Evolutionary conservation across 192 early-diverging fungal species (phyloP).

Genomic region (Coemansia sp.): DNA sequence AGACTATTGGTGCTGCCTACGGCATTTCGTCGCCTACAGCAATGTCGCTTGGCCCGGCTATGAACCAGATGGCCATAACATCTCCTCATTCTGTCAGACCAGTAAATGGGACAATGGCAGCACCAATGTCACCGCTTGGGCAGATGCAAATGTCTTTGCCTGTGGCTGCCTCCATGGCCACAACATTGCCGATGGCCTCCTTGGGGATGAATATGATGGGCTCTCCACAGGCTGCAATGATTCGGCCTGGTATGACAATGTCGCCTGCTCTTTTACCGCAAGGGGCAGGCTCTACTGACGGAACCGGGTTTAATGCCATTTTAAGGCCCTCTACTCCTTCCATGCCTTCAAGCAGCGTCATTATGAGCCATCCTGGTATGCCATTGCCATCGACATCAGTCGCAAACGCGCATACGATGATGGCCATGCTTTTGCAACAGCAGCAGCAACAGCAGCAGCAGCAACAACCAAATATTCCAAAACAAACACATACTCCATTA

Average conservation of each 20-base stretch:
- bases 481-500: slow-evolving; percentile 30
- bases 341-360: slow-evolving; percentile 4
- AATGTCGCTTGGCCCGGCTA: slow-evolving; percentile 16
- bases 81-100: slow-evolving; percentile 19
- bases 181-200: slow-evolving; percentile 9
- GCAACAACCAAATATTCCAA: slow-evolving; percentile 32
- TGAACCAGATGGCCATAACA: slow-evolving; percentile 18
- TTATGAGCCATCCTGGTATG: slow-evolving; percentile 9
- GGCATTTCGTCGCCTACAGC: not conserved
- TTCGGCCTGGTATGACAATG: slow-evolving; percentile 14
- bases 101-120: slow-evolving; percentile 12
- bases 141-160: slow-evolving; percentile 9
- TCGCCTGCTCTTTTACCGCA: slow-evolving; percentile 15
- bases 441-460: slow-evolving; percentile 35
- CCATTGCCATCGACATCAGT: slow-evolving; percentile 26
- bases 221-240: slow-evolving; percentile 19
- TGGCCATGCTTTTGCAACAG: slow-evolving; percentile 48
- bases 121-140: slow-evolving; percentile 27
- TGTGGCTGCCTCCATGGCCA: not conserved
- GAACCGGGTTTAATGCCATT: slow-evolving; percentile 9
- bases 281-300: not conserved
- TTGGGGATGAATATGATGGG: slow-evolving; percentile 12
- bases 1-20: not conserved
- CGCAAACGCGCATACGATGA: slow-evolving; percentile 44
- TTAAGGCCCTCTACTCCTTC: slow-evolving; percentile 12